phyloP scores from a whole-genome alignment of 148 eudicot species.

The Silene conica region DNA sequence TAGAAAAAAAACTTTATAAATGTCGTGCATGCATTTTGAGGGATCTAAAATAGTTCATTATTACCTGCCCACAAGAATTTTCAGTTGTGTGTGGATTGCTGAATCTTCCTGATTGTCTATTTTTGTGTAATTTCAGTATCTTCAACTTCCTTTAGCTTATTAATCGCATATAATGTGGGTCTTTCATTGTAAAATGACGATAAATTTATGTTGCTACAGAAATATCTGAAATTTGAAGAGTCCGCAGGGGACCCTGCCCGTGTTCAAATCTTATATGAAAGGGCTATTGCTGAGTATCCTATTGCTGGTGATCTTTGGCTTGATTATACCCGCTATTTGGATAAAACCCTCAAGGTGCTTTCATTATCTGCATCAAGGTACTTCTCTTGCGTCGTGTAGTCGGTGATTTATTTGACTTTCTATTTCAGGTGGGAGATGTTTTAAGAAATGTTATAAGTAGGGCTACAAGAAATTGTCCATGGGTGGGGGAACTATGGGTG shows the following conservation, averaged over 20 bases:
- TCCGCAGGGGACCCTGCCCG: slow-evolving; percentile 89
- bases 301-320: slow-evolving; percentile 83
- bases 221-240: slow-evolving; percentile 80
- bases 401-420: slow-evolving; percentile 12
- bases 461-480: slow-evolving; percentile 88
- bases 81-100: background rate
- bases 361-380: slow-evolving; percentile 3
- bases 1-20: no score
- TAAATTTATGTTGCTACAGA: slow-evolving; percentile 37
- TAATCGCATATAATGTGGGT: background rate
- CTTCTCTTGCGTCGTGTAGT: slow-evolving; percentile 8
- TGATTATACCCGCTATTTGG: slow-evolving; percentile 74
- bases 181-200: background rate
- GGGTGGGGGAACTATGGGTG: slow-evolving; percentile 94
- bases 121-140: background rate
- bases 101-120: background rate
- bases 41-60: background rate
- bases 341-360: slow-evolving; percentile 78
- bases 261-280: slow-evolving; percentile 80
- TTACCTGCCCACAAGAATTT: background rate
- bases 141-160: background rate
- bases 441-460: slow-evolving; percentile 46
- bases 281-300: slow-evolving; percentile 78
- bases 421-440: slow-evolving; percentile 51
- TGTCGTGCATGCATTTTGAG: no score